Evolutionary conservation across 2,329 filamentous ascomycete species (phyloP).

Genomic region (Arthrobotrys musiformis): DNA sequence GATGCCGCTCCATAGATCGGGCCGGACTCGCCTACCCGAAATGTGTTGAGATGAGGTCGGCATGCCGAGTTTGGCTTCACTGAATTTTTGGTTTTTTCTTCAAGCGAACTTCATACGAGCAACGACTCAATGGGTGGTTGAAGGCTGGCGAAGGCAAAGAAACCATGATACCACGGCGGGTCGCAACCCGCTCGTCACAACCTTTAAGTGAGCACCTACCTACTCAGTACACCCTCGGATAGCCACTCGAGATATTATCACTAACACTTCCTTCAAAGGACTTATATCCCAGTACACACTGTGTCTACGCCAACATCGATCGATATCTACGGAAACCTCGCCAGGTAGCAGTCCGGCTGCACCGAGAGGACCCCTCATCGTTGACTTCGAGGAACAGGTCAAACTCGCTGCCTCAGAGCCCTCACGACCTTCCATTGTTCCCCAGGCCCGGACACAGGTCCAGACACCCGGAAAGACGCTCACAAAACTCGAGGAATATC

Average conservation of each 20-base stretch:
- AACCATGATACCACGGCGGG: conserved; percentile 53
- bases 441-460: not conserved
- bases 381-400: conserved; percentile 43
- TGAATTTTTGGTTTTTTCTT: conserved; percentile 18
- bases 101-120: conserved; percentile 15
- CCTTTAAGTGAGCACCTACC: conserved; percentile 20
- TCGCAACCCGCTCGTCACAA: conserved; percentile 22
- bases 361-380: conserved; percentile 31
- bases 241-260: not conserved
- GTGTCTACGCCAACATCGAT: conserved; percentile 15
- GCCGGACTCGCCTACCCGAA: not conserved
- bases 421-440: not conserved
- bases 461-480: not conserved
- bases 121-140: conserved; percentile 26
- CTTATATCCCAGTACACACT: conserved; percentile 10
- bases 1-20: too few species aligned
- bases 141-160: conserved; percentile 22
- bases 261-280: conserved; percentile 2
- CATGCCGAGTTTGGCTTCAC: conserved; percentile 19
- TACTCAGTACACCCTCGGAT: not conserved
- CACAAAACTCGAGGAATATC: conserved; percentile 38
- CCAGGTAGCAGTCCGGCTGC: conserved; percentile 1
- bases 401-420: conserved; percentile 6
- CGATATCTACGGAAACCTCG: conserved; percentile 10
- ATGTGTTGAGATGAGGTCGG: conserved; percentile 33